Evolutionary conservation across 257 asterid genomes (phyloP).

Genomic region (Cordia subcordata): DNA sequence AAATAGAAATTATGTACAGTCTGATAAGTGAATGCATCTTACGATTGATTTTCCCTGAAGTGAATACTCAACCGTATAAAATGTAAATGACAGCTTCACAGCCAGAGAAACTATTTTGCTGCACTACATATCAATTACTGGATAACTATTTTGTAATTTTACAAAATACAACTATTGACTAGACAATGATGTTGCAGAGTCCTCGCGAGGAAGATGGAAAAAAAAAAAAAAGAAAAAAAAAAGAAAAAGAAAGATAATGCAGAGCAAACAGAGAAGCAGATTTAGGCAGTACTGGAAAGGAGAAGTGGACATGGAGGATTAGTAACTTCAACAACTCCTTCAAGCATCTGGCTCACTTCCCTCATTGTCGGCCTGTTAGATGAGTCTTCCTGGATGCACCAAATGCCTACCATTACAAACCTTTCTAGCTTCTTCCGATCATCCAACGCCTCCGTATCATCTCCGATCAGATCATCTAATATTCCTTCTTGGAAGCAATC

Average conservation of each 20-base stretch:
- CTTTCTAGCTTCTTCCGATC: constrained; percentile 18
- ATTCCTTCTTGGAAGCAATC: constrained; percentile 28
- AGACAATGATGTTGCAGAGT: no score
- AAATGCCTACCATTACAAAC: constrained; percentile 24
- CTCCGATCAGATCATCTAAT: constrained; percentile 14
- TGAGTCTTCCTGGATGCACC: constrained; percentile 34
- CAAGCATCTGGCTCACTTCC: constrained; percentile 29
- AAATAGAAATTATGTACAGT: no score
- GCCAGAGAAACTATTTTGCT: no score
- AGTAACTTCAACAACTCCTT: constrained; percentile 24
- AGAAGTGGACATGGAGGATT: constrained; percentile 17
- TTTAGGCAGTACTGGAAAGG: constrained; percentile 1
- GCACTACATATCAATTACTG: no score
- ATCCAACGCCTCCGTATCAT: constrained; percentile 20
- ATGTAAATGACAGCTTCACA: no score
- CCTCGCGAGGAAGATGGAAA: no score
- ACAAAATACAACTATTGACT: no score
- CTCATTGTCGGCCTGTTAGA: constrained; percentile 30
- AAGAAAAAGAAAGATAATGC: neutral
- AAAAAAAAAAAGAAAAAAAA: no score
- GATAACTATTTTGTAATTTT: no score
- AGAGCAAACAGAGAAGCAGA: neutral
- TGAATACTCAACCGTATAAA: no score
- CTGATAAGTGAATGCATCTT: no score
- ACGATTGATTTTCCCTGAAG: no score